Evolutionary conservation across 768 basidiomycete genomes (phyloP), one percentile per base, ranked within the genome.

Genomic region (Boletus speciosus): DNA sequence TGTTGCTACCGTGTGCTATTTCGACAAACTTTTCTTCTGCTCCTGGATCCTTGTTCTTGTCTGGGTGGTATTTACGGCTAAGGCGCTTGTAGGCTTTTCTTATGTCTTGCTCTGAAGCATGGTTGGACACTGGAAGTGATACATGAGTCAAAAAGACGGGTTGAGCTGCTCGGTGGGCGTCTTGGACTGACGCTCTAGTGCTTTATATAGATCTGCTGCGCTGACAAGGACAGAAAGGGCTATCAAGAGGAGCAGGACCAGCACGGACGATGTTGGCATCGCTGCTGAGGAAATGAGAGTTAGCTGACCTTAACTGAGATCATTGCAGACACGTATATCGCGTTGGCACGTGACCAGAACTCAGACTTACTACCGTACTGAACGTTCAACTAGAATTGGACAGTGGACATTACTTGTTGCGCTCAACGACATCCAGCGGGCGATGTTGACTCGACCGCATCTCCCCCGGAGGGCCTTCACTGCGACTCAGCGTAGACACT

Each of bases 1-100:
- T 29, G 7, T 19, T 69, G 81, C 57, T 63, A 94, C 94, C 93
- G 64, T 87, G 84, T 19, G 93, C 88, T 65, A 97, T 87, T 58
- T 96, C 86, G 21, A 97, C 91, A 68, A 98, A 98, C 66, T 80
- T 88, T 51, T 82, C 82, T 65, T 93, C 87, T 12, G 93, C 90
- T 3, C 76, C 85, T 51, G 85, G 80, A 15, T 89, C 90, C 63
- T 86, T 88, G 72, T 95, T 97, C 77, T 96, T 97, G 78, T 99
- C 96, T 0, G 96, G 96, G 65, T 98, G 95, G 52, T 81, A 93
- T 73, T 86, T 91, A 63, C 84, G 84, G 69, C 91, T 92, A 16
- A 95, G 77, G 62, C 83, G 85, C 71, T 93, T 93, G 74, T 97
- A 98, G 3, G 94, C 92, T 60, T 90, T 87, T 71, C 88, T 83